Evolutionary conservation across 805 yeast genomes (phyloP).

Genomic region (Torulaspora franciscae): DNA sequence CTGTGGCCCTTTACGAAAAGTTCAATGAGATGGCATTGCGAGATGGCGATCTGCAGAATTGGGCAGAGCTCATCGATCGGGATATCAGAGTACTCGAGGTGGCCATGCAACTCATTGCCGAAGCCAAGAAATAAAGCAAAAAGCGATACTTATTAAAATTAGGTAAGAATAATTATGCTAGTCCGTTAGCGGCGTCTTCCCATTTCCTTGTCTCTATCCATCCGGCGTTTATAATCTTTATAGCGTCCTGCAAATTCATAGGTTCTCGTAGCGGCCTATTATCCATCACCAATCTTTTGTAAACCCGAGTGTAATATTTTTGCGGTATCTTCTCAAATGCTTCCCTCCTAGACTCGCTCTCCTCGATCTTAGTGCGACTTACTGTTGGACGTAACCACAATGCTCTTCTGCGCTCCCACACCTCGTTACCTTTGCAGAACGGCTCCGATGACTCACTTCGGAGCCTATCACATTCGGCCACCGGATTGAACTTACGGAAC

Average conservation of each 20-base stretch:
- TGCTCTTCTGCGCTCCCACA: slow-evolving; percentile 67
- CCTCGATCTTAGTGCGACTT: slow-evolving; percentile 7
- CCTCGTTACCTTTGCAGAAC: slow-evolving; percentile 48
- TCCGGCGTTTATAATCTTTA: slow-evolving; percentile 71
- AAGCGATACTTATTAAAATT: neutral
- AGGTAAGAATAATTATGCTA: slow-evolving; percentile 12
- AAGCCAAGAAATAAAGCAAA: slow-evolving; percentile 17
- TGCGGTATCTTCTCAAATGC: slow-evolving; percentile 37
- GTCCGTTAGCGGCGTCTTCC: slow-evolving; percentile 48
- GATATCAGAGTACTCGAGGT: slow-evolving; percentile 65
- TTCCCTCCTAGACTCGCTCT: slow-evolving; percentile 22
- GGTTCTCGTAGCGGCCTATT: slow-evolving; percentile 63
- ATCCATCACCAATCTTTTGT: slow-evolving; percentile 63
- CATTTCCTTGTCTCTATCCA: slow-evolving; percentile 79
- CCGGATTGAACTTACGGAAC: slow-evolving; percentile 34
- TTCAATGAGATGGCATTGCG: slow-evolving; percentile 15
- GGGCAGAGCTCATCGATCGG: slow-evolving; percentile 68
- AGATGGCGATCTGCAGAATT: slow-evolving; percentile 44
- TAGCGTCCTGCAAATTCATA: slow-evolving; percentile 67
- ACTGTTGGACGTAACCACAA: slow-evolving; percentile 52
- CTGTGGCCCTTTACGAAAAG: slow-evolving; percentile 20
- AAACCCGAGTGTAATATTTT: slow-evolving; percentile 56
- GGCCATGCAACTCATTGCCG: slow-evolving; percentile 40
- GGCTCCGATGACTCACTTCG: slow-evolving; percentile 36
- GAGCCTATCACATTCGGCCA: slow-evolving; percentile 30